Conservation (phyloP, 2,329 filamentous ascomycete genomes). For the Cladosporium halotolerans region DNA sequence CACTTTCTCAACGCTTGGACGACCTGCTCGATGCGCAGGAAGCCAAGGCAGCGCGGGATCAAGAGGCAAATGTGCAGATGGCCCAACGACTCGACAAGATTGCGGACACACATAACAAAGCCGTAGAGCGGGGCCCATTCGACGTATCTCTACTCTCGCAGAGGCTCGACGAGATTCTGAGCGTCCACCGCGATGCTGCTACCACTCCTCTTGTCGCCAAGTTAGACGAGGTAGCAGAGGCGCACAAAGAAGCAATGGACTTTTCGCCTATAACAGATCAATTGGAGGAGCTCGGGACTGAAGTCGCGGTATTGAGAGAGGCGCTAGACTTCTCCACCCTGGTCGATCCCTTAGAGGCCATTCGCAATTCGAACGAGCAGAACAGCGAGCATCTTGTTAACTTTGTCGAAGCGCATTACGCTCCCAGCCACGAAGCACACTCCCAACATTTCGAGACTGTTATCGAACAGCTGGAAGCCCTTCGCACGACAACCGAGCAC, state of each 20-base stretch:
- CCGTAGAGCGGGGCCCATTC: constrained; percentile 10
- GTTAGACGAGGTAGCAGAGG: background rate
- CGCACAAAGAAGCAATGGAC: background rate
- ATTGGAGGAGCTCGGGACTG: background rate
- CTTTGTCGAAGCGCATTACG: constrained; percentile 17
- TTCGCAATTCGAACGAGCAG: constrained; percentile 16
- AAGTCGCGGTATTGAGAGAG: background rate
- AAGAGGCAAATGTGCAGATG: constrained; percentile 1
- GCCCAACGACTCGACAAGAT: constrained; percentile 4
- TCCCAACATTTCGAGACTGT: background rate
- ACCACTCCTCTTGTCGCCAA: background rate
- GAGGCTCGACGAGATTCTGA: constrained; percentile 9
- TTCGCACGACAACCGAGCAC: constrained; percentile 12
- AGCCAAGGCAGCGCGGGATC: constrained; percentile 5
- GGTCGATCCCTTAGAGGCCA: constrained; percentile 17
- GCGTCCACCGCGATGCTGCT: constrained; percentile 6
- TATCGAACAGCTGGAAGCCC: constrained; percentile 13
- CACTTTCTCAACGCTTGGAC: constrained; percentile 16
- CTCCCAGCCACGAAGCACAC: background rate
- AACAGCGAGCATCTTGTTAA: constrained; percentile 17
- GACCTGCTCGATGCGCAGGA: constrained; percentile 20
- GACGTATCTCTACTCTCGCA: constrained; percentile 9
- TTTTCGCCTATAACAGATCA: background rate
- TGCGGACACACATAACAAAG: constrained; percentile 5
- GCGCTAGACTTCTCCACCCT: constrained; percentile 19